Conservation (phyloP, 192 early-diverging fungal species). For the Coemansia sp. region DNA sequence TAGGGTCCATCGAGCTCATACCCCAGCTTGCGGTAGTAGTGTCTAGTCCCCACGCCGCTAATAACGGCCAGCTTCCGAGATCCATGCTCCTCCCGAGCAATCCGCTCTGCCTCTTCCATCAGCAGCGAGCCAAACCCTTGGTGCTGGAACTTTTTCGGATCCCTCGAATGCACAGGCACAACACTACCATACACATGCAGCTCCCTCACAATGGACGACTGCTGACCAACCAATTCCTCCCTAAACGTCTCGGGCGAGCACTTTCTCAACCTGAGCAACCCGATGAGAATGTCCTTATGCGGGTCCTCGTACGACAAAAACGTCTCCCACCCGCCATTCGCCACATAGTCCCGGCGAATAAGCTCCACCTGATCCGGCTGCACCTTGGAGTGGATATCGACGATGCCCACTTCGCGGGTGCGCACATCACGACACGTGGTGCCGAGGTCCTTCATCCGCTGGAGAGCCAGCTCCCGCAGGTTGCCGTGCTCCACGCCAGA, state of each 20-base stretch:
- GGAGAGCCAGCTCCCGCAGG: conserved; percentile 88
- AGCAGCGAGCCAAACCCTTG: conserved; percentile 97
- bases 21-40: conserved; percentile 97
- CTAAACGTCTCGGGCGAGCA: conserved; percentile 86
- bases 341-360: conserved; percentile 95
- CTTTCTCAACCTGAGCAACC: conserved; percentile 90
- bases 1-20: conserved; percentile 94
- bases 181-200: conserved; percentile 97
- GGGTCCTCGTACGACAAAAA: conserved; percentile 99
- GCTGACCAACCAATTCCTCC: conserved; percentile 82
- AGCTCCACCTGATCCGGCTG: conserved; percentile 93
- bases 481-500: conserved; percentile 99
- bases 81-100: conserved; percentile 96
- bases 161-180: conserved; percentile 92
- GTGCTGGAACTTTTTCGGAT: conserved; percentile 99
- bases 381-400: conserved; percentile 95
- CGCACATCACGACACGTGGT: conserved; percentile 96
- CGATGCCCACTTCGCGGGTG: conserved; percentile 97
- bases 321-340: conserved; percentile 99
- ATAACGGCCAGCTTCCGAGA: conserved; percentile 94
- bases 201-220: conserved; percentile 93
- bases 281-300: conserved; percentile 93
- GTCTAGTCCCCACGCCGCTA: conserved; percentile 93
- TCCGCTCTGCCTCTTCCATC: conserved; percentile 99
- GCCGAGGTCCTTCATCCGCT: conserved; percentile 95